Percentiles rank a stretch among this genome's conserved stretches.
Evolutionary conservation across 805 yeast species (phyloP).

Genomic region (Saturnispora serradocipensis): DNA sequence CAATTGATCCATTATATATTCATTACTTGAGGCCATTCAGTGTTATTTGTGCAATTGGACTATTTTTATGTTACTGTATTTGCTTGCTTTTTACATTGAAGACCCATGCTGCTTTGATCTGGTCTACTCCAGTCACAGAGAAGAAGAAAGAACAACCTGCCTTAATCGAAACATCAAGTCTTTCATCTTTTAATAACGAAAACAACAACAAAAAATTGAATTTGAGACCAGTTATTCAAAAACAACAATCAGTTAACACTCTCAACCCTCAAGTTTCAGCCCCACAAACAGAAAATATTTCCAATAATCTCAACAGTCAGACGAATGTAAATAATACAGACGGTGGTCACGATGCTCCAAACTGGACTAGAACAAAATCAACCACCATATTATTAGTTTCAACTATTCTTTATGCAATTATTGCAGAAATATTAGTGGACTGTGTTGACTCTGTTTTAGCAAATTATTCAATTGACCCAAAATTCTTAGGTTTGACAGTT

Average conservation of each 20-base stretch:
- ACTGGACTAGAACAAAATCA: conserved; percentile 86
- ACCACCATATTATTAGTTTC: conserved; percentile 75
- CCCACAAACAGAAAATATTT: conserved; percentile 1
- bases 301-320: neutral
- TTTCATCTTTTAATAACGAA: conserved; percentile 20
- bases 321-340: conserved; percentile 13
- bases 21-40: conserved; percentile 76
- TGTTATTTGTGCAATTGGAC: conserved; percentile 64
- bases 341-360: conserved; percentile 95
- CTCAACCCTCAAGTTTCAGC: neutral
- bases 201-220: conserved; percentile 1
- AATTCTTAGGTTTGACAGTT: conserved; percentile 84
- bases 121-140: conserved; percentile 62
- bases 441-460: conserved; percentile 82
- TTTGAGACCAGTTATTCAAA: conserved; percentile 2
- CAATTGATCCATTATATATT: conserved; percentile 56
- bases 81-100: conserved; percentile 90
- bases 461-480: conserved; percentile 76
- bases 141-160: conserved; percentile 15
- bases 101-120: conserved; percentile 93
- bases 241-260: conserved; percentile 6
- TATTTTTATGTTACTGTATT: conserved; percentile 76
- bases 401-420: conserved; percentile 79
- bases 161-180: conserved; percentile 16
- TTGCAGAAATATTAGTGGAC: conserved; percentile 90